These are phyloP conservation scores for Oryza longistaminata DNA, from an alignment of 176 grass and related monocot genomes.

Conservation along the genomic window DNA sequence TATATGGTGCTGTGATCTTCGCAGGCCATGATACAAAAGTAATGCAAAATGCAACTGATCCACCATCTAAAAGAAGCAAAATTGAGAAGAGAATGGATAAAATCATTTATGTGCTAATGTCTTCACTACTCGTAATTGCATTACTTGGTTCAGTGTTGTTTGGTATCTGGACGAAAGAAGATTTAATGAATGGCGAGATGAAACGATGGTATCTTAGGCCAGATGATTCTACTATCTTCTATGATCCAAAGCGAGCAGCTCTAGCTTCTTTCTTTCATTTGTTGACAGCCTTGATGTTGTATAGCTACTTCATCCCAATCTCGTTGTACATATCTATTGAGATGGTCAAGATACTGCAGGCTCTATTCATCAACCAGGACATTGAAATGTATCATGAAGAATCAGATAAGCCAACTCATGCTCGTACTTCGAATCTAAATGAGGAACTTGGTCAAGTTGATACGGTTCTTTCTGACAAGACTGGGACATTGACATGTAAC, in stretches of 20 bases:
- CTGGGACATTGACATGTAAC: conserved; percentile 96
- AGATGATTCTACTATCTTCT: conserved; percentile 61
- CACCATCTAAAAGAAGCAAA: conserved; percentile 97
- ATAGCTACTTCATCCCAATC: conserved; percentile 94
- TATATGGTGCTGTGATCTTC: conserved; percentile 93
- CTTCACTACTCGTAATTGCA: conserved; percentile 63
- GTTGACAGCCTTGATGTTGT: conserved; percentile 94
- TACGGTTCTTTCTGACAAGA: conserved; percentile 98
- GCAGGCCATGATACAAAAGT: conserved; percentile 95
- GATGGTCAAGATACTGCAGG: conserved; percentile 97
- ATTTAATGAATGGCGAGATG: conserved; percentile 57
- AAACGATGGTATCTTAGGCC: conserved; percentile 95
- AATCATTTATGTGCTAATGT: conserved; percentile 86
- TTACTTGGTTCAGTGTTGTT: conserved; percentile 87
- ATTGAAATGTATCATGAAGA: conserved; percentile 95
- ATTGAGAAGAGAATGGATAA: conserved; percentile 90
- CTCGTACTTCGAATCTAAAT: conserved; percentile 92
- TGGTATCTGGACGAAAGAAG: conserved; percentile 78
- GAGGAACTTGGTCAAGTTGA: conserved; percentile 98
- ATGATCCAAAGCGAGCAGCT: conserved; percentile 60
- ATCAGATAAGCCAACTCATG: conserved; percentile 85
- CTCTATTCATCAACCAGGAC: conserved; percentile 88
- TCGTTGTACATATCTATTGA: conserved; percentile 98
- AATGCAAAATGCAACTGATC: conserved; percentile 92
- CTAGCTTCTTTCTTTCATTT: conserved; percentile 87